These are phyloP conservation scores for Macrolepiota fuliginosa DNA, from an alignment of 768 basidiomycete genomes.

Conservation along the genomic window DNA sequence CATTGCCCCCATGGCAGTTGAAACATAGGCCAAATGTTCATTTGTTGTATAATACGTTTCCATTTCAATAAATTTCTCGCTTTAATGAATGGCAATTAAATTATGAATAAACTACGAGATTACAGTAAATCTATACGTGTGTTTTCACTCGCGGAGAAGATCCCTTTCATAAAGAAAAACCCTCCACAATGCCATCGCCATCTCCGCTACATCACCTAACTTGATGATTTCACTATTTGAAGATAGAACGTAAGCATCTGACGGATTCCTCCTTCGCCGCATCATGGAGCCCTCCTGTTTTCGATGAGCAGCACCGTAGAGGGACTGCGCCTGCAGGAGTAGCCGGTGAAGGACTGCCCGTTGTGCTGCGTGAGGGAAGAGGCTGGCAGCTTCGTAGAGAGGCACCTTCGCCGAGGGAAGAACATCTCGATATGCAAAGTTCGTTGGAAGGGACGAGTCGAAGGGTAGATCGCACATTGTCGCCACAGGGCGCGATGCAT, in stretches of 20 bases:
- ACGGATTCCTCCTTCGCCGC: slow-evolving; percentile 17
- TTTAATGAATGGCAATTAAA: background rate
- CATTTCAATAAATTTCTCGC: background rate
- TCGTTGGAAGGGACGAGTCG: background rate
- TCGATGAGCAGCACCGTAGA: background rate
- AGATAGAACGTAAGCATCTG: slow-evolving; percentile 65
- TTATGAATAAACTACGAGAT: background rate
- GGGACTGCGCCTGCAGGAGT: slow-evolving; percentile 28
- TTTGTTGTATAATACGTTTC: slow-evolving; percentile 10
- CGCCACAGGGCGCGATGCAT: slow-evolving; percentile 28
- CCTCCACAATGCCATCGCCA: slow-evolving; percentile 78
- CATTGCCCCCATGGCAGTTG: slow-evolving; percentile 47
- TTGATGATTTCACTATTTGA: slow-evolving; percentile 47
- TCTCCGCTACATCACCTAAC: slow-evolving; percentile 58
- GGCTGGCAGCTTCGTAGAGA: slow-evolving; percentile 60
- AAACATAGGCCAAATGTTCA: slow-evolving; percentile 29
- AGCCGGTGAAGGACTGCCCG: slow-evolving; percentile 55
- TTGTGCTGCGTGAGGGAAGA: slow-evolving; percentile 63
- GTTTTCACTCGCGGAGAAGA: background rate
- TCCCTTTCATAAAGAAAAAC: slow-evolving; percentile 68
- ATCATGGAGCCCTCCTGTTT: too few species aligned
- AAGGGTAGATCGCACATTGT: slow-evolving; percentile 20
- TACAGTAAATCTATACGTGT: background rate
- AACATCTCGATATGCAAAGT: slow-evolving; percentile 15
- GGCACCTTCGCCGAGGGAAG: slow-evolving; percentile 43